phyloP scores from a whole-genome alignment of 1,139 yeast genomes.

The Pichia sp. region DNA sequence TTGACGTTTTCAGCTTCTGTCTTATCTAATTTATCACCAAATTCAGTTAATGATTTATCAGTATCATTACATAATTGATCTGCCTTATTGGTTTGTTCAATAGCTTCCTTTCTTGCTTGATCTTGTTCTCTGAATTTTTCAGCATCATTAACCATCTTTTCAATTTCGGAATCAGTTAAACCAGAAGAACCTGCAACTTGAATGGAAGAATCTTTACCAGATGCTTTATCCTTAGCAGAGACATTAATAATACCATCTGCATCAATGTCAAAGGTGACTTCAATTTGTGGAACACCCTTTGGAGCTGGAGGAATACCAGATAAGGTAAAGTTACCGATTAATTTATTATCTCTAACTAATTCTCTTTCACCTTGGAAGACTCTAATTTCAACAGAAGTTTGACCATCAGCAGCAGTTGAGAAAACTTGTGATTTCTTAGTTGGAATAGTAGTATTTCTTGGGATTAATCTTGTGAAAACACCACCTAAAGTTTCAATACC shows the following conservation, averaged over 20 bases:
- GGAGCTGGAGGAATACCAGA: slow-evolving; percentile 98
- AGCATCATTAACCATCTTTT: slow-evolving; percentile 97
- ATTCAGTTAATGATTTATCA: slow-evolving; percentile 88
- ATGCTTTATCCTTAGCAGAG: slow-evolving; percentile 96
- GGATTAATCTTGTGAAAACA: slow-evolving; percentile 93
- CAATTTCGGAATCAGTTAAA: slow-evolving; percentile 91
- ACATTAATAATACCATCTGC: slow-evolving; percentile 99
- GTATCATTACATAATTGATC: slow-evolving; percentile 96
- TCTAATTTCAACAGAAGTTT: slow-evolving; percentile 96
- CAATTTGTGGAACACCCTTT: slow-evolving; percentile 99
- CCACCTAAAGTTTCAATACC: slow-evolving; percentile 99
- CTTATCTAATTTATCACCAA: slow-evolving; percentile 86
- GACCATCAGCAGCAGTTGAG: slow-evolving; percentile 99
- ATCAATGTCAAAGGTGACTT: slow-evolving; percentile 95
- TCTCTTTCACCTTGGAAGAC: slow-evolving; percentile 99
- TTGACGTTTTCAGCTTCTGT: slow-evolving; percentile 82
- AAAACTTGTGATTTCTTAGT: slow-evolving; percentile 95
- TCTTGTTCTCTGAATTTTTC: slow-evolving; percentile 97
- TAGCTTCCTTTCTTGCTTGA: slow-evolving; percentile 84
- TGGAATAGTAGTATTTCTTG: slow-evolving; percentile 97
- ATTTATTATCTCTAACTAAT: slow-evolving; percentile 95
- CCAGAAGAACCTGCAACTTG: slow-evolving; percentile 99
- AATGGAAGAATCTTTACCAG: slow-evolving; percentile 96
- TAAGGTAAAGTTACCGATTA: slow-evolving; percentile 95
- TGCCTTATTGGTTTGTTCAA: slow-evolving; percentile 94